A percentile compares a stretch with the other conserved stretches of the same genome.
These are phyloP conservation scores for Yamadazyma spencermartinsiae DNA, from an alignment of 1,139 yeast species.

Conservation along the genomic window DNA sequence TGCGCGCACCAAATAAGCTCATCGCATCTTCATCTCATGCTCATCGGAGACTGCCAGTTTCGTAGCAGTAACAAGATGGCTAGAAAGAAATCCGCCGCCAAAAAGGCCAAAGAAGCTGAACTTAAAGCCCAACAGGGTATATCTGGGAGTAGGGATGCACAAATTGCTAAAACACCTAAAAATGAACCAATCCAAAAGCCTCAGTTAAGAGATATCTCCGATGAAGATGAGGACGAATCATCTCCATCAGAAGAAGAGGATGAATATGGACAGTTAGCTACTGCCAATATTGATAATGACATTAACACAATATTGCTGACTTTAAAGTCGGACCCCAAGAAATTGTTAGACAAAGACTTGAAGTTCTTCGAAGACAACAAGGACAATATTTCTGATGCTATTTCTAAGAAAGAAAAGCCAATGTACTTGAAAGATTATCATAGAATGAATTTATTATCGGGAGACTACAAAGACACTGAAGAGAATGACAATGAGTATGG, in stretches of 20 bases:
- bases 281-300: conserved; percentile 82
- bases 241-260: conserved; percentile 78
- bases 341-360: conserved; percentile 63
- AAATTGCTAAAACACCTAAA: not conserved
- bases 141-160: conserved; percentile 1
- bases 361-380: conserved; percentile 60
- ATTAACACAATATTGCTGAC: conserved; percentile 72
- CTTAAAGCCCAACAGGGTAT: conserved; percentile 12
- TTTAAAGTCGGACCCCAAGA: conserved; percentile 62
- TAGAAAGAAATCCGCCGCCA: conserved; percentile 87
- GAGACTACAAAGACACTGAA: conserved; percentile 54
- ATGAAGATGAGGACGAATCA: conserved; percentile 21
- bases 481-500: conserved; percentile 30
- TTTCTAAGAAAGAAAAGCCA: conserved; percentile 62
- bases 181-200: conserved; percentile 18
- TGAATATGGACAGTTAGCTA: conserved; percentile 83
- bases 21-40: conserved; percentile 18
- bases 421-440: conserved; percentile 90
- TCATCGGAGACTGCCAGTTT: not conserved
- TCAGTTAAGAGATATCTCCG: conserved; percentile 16
- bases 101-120: conserved; percentile 63
- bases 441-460: conserved; percentile 71
- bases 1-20: not conserved
- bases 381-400: conserved; percentile 45
- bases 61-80: conserved; percentile 52